Conservation (phyloP, 768 basidiomycete genomes). For the Tricholoma saponaceum region DNA sequence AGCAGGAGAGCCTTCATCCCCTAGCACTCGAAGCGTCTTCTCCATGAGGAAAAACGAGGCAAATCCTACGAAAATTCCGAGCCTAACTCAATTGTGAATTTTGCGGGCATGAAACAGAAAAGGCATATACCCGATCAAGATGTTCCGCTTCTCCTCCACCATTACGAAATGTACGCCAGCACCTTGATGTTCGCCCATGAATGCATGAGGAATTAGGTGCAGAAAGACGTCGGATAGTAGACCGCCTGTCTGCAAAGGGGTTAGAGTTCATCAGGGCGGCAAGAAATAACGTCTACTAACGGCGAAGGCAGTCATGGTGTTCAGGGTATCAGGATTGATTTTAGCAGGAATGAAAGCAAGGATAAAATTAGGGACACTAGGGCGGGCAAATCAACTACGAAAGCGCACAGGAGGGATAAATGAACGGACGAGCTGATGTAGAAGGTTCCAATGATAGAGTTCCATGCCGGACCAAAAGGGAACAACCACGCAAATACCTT, state of each 20-base stretch:
- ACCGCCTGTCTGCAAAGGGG: constrained; percentile 65
- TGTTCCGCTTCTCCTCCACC: constrained; percentile 89
- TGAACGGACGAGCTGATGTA: constrained; percentile 89
- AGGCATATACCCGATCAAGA: constrained; percentile 70
- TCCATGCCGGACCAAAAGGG: constrained; percentile 89
- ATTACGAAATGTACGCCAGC: constrained; percentile 71
- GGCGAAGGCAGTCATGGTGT: constrained; percentile 93
- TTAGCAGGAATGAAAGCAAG: constrained; percentile 90
- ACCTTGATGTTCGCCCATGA: constrained; percentile 83
- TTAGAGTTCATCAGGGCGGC: constrained; percentile 7
- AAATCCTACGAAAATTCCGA: constrained; percentile 84
- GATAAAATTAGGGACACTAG: constrained; percentile 89
- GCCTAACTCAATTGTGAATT: constrained; percentile 31
- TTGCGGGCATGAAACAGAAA: background rate
- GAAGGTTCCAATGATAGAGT: constrained; percentile 87
- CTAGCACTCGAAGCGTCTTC: constrained; percentile 81
- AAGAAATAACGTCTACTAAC: constrained; percentile 36
- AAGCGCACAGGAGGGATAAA: constrained; percentile 2
- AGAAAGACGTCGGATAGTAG: constrained; percentile 91
- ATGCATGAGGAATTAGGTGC: constrained; percentile 87
- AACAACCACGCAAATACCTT: constrained; percentile 78
- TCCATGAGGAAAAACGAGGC: constrained; percentile 92
- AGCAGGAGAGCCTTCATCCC: constrained; percentile 50
- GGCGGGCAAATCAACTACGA: constrained; percentile 10
- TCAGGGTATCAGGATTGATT: constrained; percentile 79